A percentile compares a stretch with the other conserved stretches of the same genome.
Conservation (phyloP, 495 filamentous ascomycete species). For the Xylaria nigripes region DNA sequence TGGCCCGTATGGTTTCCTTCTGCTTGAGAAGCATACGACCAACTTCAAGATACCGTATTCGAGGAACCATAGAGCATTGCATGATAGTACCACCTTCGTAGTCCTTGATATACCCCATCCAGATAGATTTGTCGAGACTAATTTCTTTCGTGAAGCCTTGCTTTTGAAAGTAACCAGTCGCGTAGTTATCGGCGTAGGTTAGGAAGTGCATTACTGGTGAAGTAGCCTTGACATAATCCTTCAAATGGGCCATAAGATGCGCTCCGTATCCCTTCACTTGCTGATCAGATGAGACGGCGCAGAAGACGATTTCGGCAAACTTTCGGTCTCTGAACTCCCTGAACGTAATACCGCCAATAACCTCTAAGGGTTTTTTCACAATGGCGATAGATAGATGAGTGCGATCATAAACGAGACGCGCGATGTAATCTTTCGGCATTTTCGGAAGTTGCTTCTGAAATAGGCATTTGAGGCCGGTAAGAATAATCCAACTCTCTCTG, state of each 20-base stretch:
- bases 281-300: constrained; percentile 72
- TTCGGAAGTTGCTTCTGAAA: constrained; percentile 79
- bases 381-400: constrained; percentile 77
- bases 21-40: constrained; percentile 72
- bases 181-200: constrained; percentile 77
- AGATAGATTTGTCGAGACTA: constrained; percentile 62
- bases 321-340: constrained; percentile 65
- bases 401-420: constrained; percentile 67
- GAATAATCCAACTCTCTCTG: constrained; percentile 62
- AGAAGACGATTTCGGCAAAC: constrained; percentile 82
- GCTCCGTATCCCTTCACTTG: constrained; percentile 79
- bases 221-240: constrained; percentile 75
- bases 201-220: constrained; percentile 76
- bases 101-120: constrained; percentile 85
- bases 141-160: constrained; percentile 81
- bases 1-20: constrained; percentile 66
- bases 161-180: constrained; percentile 79
- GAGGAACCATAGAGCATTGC: constrained; percentile 76
- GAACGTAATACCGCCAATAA: constrained; percentile 71
- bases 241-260: constrained; percentile 73
- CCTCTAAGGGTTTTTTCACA: constrained; percentile 66
- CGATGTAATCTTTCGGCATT: constrained; percentile 81
- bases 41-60: constrained; percentile 65
- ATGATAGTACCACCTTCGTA: constrained; percentile 80
- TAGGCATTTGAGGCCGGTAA: constrained; percentile 71